Percentiles rank a stretch among this genome's conserved stretches.
Evolutionary conservation across 176 grass and related monocot genomes (phyloP).

Genomic region (Musa acuminata): DNA sequence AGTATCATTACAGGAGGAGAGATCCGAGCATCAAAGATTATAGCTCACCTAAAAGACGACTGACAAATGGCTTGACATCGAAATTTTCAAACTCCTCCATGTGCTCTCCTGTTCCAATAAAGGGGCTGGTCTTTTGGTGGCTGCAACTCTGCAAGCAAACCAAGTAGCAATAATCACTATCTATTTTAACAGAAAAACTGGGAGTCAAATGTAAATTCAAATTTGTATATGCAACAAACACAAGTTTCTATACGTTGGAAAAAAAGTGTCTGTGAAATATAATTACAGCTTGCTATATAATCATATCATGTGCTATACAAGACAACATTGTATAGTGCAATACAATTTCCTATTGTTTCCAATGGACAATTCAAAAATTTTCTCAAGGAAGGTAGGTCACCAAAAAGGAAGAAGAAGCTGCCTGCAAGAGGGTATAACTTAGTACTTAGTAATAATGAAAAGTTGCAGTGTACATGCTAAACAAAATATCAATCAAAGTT

Average conservation of each 20-base stretch:
- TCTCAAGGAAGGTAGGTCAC: not conserved
- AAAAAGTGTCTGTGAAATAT: not conserved
- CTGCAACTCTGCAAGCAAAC: slow-evolving; percentile 54
- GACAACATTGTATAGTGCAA: not conserved
- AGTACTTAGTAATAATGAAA: not conserved
- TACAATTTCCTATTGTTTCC: not conserved
- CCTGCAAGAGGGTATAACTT: not conserved
- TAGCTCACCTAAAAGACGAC: slow-evolving; percentile 63
- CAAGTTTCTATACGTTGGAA: not conserved
- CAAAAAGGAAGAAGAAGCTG: not conserved
- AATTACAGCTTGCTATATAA: not conserved
- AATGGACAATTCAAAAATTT: not conserved
- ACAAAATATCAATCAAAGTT: not conserved
- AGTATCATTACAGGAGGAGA: slow-evolving; percentile 11
- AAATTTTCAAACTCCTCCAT: slow-evolving; percentile 84
- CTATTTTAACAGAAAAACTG: not conserved
- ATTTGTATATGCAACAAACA: not conserved
- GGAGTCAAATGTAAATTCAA: not conserved
- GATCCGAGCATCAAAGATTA: not conserved
- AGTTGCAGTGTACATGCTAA: not conserved
- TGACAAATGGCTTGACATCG: slow-evolving; percentile 94
- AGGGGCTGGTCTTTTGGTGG: slow-evolving; percentile 93
- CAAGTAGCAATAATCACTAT: slow-evolving; percentile 2
- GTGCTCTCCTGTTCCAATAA: slow-evolving; percentile 97
- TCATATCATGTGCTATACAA: not conserved